Percentiles rank a stretch among this genome's conserved stretches.
Evolutionary conservation across 768 basidiomycete genomes (phyloP).

Genomic region (Botryobasidium botryosum): DNA sequence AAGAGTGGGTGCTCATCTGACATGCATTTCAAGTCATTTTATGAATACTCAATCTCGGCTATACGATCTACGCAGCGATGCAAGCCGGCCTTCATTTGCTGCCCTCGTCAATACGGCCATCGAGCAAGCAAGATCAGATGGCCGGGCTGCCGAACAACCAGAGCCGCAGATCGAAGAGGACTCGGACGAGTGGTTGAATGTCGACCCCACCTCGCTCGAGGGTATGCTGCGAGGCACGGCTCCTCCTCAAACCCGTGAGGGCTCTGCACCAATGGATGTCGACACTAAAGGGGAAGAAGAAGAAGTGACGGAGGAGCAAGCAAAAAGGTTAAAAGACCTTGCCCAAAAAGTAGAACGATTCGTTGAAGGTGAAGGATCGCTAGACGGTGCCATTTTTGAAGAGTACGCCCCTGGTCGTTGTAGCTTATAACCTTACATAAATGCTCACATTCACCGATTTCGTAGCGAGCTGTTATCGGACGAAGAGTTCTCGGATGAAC

Average conservation of each 20-base stretch:
- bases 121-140: conserved; percentile 22
- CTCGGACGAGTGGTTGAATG: conserved; percentile 70
- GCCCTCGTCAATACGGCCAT: conserved; percentile 50
- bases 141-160: conserved; percentile 11
- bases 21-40: neutral
- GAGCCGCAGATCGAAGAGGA: conserved; percentile 34
- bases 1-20: conserved; percentile 39
- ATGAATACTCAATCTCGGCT: neutral
- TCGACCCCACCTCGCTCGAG: conserved; percentile 64
- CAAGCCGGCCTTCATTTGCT: conserved; percentile 60
- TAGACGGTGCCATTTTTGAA: conserved; percentile 77
- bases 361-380: conserved; percentile 72
- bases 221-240: conserved; percentile 32
- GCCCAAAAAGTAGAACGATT: conserved; percentile 82
- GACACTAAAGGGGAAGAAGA: conserved; percentile 27
- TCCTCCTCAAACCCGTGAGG: neutral
- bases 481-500: conserved; percentile 31
- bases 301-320: conserved; percentile 47
- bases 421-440: conserved; percentile 1
- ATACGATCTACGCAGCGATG: conserved; percentile 34
- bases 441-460: neutral
- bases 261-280: conserved; percentile 32
- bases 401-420: conserved; percentile 42
- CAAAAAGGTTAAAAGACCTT: conserved; percentile 50
- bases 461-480: conserved; percentile 53